Evolutionary conservation across 2,329 filamentous ascomycete species (phyloP).

Genomic region (Fusarium drepaniforme): DNA sequence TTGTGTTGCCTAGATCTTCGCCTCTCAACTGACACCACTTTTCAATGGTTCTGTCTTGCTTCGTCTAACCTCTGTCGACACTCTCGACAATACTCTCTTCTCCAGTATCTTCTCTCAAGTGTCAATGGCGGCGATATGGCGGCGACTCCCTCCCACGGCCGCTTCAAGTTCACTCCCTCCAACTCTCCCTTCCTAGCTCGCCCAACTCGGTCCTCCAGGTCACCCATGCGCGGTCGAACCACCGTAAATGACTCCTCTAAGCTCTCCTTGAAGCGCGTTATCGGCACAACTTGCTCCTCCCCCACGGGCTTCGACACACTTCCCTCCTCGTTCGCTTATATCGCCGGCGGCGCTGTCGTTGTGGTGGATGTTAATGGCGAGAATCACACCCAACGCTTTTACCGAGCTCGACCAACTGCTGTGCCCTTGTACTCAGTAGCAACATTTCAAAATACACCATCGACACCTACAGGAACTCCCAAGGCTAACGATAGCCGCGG

Average conservation of each 20-base stretch:
- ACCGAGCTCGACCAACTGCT: constrained; percentile 84
- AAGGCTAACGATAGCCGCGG: constrained; percentile 75
- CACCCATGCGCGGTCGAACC: constrained; percentile 66
- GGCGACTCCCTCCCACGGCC: constrained; percentile 67
- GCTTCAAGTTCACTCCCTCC: constrained; percentile 79
- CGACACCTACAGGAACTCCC: constrained; percentile 66
- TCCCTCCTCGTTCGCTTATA: constrained; percentile 85
- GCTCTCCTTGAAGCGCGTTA: constrained; percentile 83
- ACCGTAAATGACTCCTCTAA: constrained; percentile 65
- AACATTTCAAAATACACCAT: constrained; percentile 63
- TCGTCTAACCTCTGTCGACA: constrained; percentile 16
- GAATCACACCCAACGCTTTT: constrained; percentile 84
- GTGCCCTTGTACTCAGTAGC: constrained; percentile 72
- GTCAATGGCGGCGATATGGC: constrained; percentile 71
- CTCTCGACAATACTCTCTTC: constrained; percentile 18
- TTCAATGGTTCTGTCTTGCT: constrained; percentile 25
- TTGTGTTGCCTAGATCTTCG: not conserved
- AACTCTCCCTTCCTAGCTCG: constrained; percentile 78
- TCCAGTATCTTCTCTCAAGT: constrained; percentile 29
- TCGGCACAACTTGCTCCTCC: constrained; percentile 89
- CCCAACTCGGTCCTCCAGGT: constrained; percentile 71
- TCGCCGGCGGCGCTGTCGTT: constrained; percentile 93
- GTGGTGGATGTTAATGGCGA: constrained; percentile 83
- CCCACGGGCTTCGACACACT: constrained; percentile 90
- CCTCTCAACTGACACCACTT: constrained; percentile 13